Evolutionary conservation across 805 yeast genomes (phyloP), one percentile per base, ranked within the genome.

Genomic region (Saturnispora sanitii): DNA sequence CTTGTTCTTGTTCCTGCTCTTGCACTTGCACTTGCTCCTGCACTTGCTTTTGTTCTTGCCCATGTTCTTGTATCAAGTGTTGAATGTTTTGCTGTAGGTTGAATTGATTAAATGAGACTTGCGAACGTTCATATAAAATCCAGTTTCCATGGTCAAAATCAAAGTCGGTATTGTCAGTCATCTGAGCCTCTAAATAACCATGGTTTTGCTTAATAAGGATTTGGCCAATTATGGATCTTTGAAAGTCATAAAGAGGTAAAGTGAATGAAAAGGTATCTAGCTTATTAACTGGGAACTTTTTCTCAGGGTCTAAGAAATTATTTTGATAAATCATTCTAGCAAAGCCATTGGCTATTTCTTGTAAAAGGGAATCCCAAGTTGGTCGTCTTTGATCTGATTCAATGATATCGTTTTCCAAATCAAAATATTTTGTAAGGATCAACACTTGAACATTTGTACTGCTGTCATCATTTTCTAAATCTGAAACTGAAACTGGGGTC

Each of bases 181-280:
- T 18, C 18, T 38, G 9, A 25, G 20, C 17, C 4, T 43, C 11
- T 17, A 40, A 31, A 6, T 44, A 45, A 16, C 41, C 40, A 11
- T 41, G 37, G 15, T 43, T 43, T 29, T 47, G 46, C 9, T 42
- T 43, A 4, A 51, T n/a, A 11, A 20, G 21, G 16, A 51, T 31
- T 16, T 39, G 42, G 5, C 46, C 50, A 16, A 50, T 36, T 16
- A 35, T 38, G 5, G 40, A 11, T 18, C 44, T 15, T 22, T 51
- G 42, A 4, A 40, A 9, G 23, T 47, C 49, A 38, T 44, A 51
- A 21, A 49, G 12, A 20, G 45, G 38, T 3, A 39, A 32, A 2
- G 38, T 38, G 17, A 36, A 42, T 19, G 27, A 9, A 20, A 50
- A 39, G 9, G 17, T 17, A 32, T 47, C 51, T 13, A 8, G 40